Evolutionary conservation across 805 yeast genomes (phyloP).

Genomic region (Yarrowia sp.): DNA sequence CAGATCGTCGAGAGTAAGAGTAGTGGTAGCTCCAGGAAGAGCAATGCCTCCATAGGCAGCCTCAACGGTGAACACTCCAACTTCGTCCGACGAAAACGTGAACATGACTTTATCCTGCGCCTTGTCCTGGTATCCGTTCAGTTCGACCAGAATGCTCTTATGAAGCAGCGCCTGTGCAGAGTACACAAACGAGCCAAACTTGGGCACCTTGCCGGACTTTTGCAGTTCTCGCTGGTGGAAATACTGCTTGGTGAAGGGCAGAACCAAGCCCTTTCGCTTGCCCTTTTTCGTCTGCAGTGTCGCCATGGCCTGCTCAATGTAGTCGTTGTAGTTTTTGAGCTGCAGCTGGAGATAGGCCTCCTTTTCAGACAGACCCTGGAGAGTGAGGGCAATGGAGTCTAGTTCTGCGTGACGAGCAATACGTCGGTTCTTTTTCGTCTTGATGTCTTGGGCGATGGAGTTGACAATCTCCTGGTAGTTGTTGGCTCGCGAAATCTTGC

Average conservation of each 20-base stretch:
- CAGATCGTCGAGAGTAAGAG: conserved; percentile 66
- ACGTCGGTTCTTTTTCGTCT: conserved; percentile 52
- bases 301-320: conserved; percentile 51
- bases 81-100: conserved; percentile 69
- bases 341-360: conserved; percentile 44
- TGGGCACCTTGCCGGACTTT: conserved; percentile 62
- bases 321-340: conserved; percentile 44
- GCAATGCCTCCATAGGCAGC: conserved; percentile 61
- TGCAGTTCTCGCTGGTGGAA: conserved; percentile 70
- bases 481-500: conserved; percentile 60
- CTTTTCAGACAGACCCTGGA: conserved; percentile 46
- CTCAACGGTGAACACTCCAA: conserved; percentile 70
- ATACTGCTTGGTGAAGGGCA: conserved; percentile 68
- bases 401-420: conserved; percentile 48
- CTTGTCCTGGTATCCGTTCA: conserved; percentile 48
- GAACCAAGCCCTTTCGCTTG: conserved; percentile 33
- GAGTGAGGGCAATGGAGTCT: conserved; percentile 44
- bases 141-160: conserved; percentile 59
- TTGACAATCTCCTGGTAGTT: conserved; percentile 76
- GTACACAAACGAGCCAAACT: conserved; percentile 74
- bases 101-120: conserved; percentile 66
- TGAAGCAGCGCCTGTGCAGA: conserved; percentile 72
- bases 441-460: conserved; percentile 78
- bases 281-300: conserved; percentile 46
- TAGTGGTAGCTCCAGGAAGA: conserved; percentile 52